These are phyloP conservation scores for Colletotrichum noveboracense DNA, from an alignment of 2,329 filamentous ascomycete genomes.

Conservation along the genomic window DNA sequence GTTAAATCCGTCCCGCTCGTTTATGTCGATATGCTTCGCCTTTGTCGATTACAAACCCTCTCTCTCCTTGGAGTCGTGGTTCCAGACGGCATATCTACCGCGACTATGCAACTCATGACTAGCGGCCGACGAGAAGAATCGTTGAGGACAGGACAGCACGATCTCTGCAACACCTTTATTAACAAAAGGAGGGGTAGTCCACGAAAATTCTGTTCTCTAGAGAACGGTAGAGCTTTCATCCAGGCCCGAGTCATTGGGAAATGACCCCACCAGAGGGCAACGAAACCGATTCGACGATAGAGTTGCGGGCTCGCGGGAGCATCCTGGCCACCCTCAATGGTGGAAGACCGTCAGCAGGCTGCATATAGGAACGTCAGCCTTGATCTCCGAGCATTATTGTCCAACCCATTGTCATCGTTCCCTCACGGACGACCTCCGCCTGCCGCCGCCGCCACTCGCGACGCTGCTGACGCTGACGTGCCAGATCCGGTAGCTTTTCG, in stretches of 20 bases:
- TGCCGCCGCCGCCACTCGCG: neutral
- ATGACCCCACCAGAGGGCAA: neutral
- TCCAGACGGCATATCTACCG: neutral
- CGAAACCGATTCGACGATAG: neutral
- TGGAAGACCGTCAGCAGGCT: neutral
- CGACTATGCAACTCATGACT: neutral
- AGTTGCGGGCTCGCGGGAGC: neutral
- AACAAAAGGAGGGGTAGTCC: neutral
- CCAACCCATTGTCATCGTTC: neutral
- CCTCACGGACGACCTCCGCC: neutral
- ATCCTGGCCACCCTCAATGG: neutral
- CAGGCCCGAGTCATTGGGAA: neutral
- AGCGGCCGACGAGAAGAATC: neutral
- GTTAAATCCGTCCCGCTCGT: neutral
- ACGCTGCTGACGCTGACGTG: neutral
- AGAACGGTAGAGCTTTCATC: neutral
- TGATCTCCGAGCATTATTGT: neutral
- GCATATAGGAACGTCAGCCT: conserved; percentile 1
- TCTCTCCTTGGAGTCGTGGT: neutral
- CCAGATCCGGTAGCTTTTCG: neutral
- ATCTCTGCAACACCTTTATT: neutral
- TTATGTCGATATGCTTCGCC: neutral
- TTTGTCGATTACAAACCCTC: neutral
- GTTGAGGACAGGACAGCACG: neutral
- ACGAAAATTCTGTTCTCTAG: neutral